Conservation (phyloP, 2,329 filamentous ascomycete species). For the Fusarium incarnatum region DNA sequence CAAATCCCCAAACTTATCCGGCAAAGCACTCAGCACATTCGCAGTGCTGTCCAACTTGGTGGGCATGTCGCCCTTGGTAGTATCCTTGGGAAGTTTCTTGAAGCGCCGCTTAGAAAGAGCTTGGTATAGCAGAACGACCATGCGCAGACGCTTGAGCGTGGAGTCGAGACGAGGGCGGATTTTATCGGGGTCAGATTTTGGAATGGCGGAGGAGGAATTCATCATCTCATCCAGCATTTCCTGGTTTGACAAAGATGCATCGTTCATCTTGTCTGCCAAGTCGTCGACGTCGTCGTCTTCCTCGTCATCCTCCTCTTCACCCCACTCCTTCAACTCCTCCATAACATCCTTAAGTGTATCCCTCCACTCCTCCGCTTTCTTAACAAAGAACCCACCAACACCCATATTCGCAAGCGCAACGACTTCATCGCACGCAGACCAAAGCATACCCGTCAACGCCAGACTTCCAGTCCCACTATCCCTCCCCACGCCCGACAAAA, state of each 20-base stretch:
- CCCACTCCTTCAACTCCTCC: constrained; percentile 89
- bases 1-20: constrained; percentile 76
- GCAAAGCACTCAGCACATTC: constrained; percentile 67
- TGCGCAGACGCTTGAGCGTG: constrained; percentile 72
- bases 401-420: constrained; percentile 73
- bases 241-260: constrained; percentile 57
- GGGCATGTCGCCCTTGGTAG: constrained; percentile 49
- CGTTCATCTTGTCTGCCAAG: constrained; percentile 48
- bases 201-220: constrained; percentile 69
- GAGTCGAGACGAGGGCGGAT: constrained; percentile 74
- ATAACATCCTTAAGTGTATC: constrained; percentile 85
- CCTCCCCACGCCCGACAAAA: constrained; percentile 51
- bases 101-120: constrained; percentile 77
- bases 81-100: constrained; percentile 63
- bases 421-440: constrained; percentile 84
- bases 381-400: constrained; percentile 75
- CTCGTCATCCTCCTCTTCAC: constrained; percentile 74
- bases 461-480: constrained; percentile 64
- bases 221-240: constrained; percentile 77
- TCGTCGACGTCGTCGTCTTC: constrained; percentile 64
- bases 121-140: constrained; percentile 75
- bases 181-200: constrained; percentile 70
- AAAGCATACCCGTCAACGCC: constrained; percentile 79
- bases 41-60: constrained; percentile 68
- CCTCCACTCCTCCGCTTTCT: constrained; percentile 78